Evolutionary conservation across 1,284 basidiomycete genomes (phyloP).

Genomic region (Golubevia pallescens): DNA sequence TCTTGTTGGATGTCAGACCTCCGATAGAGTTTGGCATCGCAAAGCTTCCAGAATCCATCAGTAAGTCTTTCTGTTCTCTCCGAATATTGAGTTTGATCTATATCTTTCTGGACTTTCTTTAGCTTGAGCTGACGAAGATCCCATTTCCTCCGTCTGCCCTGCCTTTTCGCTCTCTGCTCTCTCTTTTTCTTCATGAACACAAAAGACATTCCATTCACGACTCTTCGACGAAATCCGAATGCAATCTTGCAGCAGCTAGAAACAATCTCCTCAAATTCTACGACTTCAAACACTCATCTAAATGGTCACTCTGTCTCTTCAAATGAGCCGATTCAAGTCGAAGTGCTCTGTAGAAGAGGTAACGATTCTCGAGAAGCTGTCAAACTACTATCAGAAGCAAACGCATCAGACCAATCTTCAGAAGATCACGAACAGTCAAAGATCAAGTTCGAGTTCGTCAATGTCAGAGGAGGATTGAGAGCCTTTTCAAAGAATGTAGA

Average conservation of each 20-base stretch:
- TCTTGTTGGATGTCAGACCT: not conserved
- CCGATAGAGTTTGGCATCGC: not conserved
- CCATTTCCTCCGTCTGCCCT: not conserved
- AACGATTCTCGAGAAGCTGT: constrained; percentile 19
- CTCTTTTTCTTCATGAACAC: not conserved
- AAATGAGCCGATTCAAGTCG: not conserved
- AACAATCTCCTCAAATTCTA: not conserved
- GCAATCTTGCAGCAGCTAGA: not conserved
- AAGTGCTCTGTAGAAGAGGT: constrained; percentile 17
- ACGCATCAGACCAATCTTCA: too few relatives aligned
- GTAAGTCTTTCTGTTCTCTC: not conserved
- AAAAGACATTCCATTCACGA: not conserved
- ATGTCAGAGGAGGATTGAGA: constrained; percentile 37
- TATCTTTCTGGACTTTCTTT: too few relatives aligned
- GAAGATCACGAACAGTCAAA: not conserved
- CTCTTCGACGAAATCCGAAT: not conserved
- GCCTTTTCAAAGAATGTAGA: constrained; percentile 30
- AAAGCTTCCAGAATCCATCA: not conserved
- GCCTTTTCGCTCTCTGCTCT: too few relatives aligned
- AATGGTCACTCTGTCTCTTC: too few relatives aligned
- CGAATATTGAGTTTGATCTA: too few relatives aligned
- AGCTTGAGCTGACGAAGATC: not conserved
- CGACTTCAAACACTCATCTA: too few relatives aligned
- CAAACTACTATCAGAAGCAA: constrained; percentile 1
- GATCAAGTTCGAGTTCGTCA: constrained; percentile 15